Base-by-base conservation (phyloP, 352 stramenopile genomes). In the Phytophthora constricta region DNA sequence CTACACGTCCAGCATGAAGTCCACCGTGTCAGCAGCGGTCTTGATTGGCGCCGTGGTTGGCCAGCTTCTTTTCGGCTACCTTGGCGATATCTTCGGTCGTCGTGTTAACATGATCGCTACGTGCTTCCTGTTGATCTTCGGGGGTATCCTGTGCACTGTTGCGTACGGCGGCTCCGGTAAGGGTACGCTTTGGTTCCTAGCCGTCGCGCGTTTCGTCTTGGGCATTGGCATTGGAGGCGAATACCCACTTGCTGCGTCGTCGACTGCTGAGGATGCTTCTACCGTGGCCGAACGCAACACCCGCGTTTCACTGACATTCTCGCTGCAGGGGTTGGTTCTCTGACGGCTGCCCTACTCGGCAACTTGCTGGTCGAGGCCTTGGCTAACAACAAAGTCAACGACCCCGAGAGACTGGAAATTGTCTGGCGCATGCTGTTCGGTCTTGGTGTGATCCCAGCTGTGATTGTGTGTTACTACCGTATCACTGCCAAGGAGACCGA, bases 361-460 rank as follows among this genome's bases (percentile, higher is more conserved):
- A 84, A 87, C 43, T 22, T 89, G 52, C 69, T 85, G 20, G 68
- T 86, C 1, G 66, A 80, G 26, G 64, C 65, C 1, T 56, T 79
- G 1, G 77, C 77, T 2, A 60, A 79, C 27, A 63, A 63, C 4
- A 45, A 64, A 0, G 42, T 63, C 19, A 84, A 82, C 55, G 50
- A 47, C 27, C 57, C 64, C n/a, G 34, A 50, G 13, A 58, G 69
- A 26, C 64, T 89, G 0, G 78, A 89, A 43, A 73, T 82, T 33
- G 74, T 89, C 20, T 89, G 80, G 80, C 77, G 80, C 7, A 14
- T 77, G 39, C 60, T 87, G 13, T 82, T 89, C 25, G 80, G 66
- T 2, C 48, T 87, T 34, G 76, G 80, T 5, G 68, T 84, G 10
- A 53, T 85, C 25, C 80, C 80, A 0, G 74, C 80, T 7, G 52